Percentiles rank a stretch among this genome's conserved stretches.
Conservation (phyloP, 2,329 filamentous ascomycete genomes). For the Aureobasidium sp. region DNA sequence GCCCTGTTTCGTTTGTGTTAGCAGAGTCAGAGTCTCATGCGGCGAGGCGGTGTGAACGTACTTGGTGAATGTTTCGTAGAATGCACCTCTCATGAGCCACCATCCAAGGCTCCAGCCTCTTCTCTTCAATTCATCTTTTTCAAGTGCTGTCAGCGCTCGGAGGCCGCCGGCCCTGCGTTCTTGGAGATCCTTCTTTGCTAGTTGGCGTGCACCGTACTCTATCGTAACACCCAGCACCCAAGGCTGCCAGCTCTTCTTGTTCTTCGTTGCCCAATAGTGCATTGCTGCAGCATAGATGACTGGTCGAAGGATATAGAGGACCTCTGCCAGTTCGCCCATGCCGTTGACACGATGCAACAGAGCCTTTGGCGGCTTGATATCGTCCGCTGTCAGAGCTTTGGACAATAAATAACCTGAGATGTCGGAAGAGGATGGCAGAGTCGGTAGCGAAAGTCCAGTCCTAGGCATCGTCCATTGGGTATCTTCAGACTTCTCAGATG, state of each 20-base stretch:
- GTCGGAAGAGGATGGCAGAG: constrained; percentile 69
- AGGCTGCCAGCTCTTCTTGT: constrained; percentile 78
- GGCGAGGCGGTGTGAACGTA: constrained; percentile 28
- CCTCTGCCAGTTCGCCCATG: constrained; percentile 74
- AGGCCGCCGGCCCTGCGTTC: constrained; percentile 59
- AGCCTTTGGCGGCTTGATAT: constrained; percentile 84
- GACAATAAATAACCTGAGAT: constrained; percentile 81
- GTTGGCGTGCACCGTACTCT: constrained; percentile 81
- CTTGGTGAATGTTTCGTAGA: constrained; percentile 84
- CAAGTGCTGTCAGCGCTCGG: constrained; percentile 69
- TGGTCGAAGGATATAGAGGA: constrained; percentile 85
- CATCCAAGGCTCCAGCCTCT: constrained; percentile 85
- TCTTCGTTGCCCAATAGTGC: constrained; percentile 61
- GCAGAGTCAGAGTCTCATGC: constrained; percentile 1
- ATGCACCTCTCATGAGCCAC: constrained; percentile 96
- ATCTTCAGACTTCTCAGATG: constrained; percentile 30
- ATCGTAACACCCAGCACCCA: constrained; percentile 81
- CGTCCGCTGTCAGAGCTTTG: constrained; percentile 88
- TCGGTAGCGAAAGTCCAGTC: constrained; percentile 77
- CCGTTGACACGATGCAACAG: constrained; percentile 69
- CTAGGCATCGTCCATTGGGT: constrained; percentile 79
- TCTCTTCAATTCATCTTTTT: constrained; percentile 81
- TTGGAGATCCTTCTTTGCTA: constrained; percentile 59
- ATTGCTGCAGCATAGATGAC: constrained; percentile 79
- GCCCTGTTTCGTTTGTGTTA: constrained; percentile 32